Conservation (phyloP, 495 filamentous ascomycete genomes). For the Neurospora sp. region DNA sequence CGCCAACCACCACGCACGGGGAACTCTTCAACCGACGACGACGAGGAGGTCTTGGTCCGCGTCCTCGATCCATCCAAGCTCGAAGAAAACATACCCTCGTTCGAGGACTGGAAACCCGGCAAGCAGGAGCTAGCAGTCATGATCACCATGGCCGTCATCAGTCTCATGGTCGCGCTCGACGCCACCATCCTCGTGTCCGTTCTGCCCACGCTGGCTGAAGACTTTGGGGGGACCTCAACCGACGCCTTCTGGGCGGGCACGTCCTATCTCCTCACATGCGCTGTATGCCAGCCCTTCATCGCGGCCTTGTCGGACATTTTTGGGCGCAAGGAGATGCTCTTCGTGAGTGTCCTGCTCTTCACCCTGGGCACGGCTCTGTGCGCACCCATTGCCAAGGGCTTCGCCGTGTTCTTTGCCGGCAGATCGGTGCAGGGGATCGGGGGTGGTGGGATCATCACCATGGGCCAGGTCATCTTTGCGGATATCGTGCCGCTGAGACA, state of each 20-base stretch:
- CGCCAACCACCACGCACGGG: not conserved
- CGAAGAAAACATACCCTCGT: slow-evolving; percentile 9
- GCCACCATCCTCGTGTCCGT: slow-evolving; percentile 43
- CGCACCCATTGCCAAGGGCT: slow-evolving; percentile 24
- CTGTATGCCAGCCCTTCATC: slow-evolving; percentile 39
- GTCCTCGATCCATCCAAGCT: slow-evolving; percentile 1
- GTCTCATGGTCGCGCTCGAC: slow-evolving; percentile 45
- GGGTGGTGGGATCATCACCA: slow-evolving; percentile 69
- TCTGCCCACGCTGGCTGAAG: slow-evolving; percentile 29
- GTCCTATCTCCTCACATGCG: slow-evolving; percentile 39
- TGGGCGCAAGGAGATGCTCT: slow-evolving; percentile 38
- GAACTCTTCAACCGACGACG: not conserved
- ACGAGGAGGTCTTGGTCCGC: not conserved
- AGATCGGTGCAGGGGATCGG: slow-evolving; percentile 74
- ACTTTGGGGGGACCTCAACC: slow-evolving; percentile 34
- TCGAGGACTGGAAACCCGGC: slow-evolving; percentile 27
- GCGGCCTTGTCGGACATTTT: slow-evolving; percentile 42
- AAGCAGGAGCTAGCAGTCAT: slow-evolving; percentile 32
- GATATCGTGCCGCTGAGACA: slow-evolving; percentile 32
- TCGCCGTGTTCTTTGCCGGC: slow-evolving; percentile 60
- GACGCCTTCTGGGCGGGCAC: slow-evolving; percentile 48
- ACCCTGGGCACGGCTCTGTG: slow-evolving; percentile 36
- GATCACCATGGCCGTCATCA: slow-evolving; percentile 32
- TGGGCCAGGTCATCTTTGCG: slow-evolving; percentile 70
- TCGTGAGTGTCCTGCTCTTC: slow-evolving; percentile 31